Evolutionary conservation across 176 grass and related monocot species (phyloP).

Genomic region (Cenchrus fungigraminus): DNA sequence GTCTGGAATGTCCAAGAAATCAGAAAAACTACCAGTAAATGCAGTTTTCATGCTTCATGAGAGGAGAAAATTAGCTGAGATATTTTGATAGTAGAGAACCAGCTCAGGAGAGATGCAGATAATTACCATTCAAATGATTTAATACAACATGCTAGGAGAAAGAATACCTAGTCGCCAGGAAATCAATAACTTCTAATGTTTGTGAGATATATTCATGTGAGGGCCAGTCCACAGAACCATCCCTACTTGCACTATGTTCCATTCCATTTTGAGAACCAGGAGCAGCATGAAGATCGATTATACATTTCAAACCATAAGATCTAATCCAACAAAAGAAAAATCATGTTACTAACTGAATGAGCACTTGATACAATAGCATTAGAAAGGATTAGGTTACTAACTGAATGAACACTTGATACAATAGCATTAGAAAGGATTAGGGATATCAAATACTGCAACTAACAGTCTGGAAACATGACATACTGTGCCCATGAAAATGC

Average conservation of each 20-base stretch:
- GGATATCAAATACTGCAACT: slow-evolving; percentile 31
- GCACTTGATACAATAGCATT: neutral
- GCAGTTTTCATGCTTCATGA: neutral
- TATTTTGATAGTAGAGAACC: neutral
- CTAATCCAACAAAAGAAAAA: slow-evolving; percentile 41
- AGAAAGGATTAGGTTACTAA: slow-evolving; percentile 36
- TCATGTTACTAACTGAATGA: slow-evolving; percentile 36
- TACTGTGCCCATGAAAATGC: slow-evolving; percentile 82
- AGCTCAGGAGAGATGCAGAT: neutral
- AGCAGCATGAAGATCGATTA: slow-evolving; percentile 87
- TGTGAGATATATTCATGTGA: slow-evolving; percentile 59
- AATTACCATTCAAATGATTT: neutral
- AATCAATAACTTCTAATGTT: slow-evolving; percentile 70
- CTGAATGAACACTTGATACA: slow-evolving; percentile 13
- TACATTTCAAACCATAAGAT: slow-evolving; percentile 59
- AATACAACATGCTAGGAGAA: slow-evolving; percentile 12
- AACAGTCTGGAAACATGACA: slow-evolving; percentile 43
- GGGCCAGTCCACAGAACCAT: slow-evolving; percentile 74
- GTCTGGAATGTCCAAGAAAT: neutral
- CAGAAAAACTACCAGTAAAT: slow-evolving; percentile 1
- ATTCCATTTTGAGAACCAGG: slow-evolving; percentile 79
- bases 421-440: slow-evolving; percentile 1
- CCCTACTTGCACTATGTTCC: slow-evolving; percentile 81
- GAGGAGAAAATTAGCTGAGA: neutral
- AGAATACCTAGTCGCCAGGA: slow-evolving; percentile 65